Conservation (phyloP, 176 grass and related monocot genomes). For the Phoenix dactylifera region DNA sequence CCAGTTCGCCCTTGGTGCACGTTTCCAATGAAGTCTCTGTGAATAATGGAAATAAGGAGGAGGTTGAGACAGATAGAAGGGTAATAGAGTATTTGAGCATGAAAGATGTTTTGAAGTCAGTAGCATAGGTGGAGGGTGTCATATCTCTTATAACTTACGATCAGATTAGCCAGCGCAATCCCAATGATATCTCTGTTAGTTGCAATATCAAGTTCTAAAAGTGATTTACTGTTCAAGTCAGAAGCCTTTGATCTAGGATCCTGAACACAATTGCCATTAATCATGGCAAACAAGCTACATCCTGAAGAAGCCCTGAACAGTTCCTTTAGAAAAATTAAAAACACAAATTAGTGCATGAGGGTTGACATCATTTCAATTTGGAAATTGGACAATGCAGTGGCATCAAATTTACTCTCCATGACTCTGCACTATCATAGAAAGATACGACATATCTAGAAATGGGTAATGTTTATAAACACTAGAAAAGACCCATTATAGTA, state of each 20-base stretch:
- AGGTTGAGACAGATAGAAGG: background rate
- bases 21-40: slow-evolving; percentile 49
- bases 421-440: no score
- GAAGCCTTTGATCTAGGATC: slow-evolving; percentile 39
- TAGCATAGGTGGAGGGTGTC: no score
- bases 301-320: slow-evolving; percentile 43
- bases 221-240: slow-evolving; percentile 37
- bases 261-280: slow-evolving; percentile 36
- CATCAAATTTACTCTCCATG: no score
- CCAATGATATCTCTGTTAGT: slow-evolving; percentile 41
- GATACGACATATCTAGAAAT: no score
- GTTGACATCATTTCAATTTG: no score
- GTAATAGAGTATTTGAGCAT: no score
- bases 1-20: slow-evolving; percentile 29
- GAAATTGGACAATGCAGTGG: no score
- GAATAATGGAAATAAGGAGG: slow-evolving; percentile 4
- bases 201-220: slow-evolving; percentile 29
- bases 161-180: slow-evolving; percentile 39
- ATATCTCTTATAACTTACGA: slow-evolving; percentile 13
- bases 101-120: no score
- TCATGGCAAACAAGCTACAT: slow-evolving; percentile 30
- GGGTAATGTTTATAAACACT: no score
- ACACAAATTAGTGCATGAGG: no score
- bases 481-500: no score
- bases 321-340: slow-evolving; percentile 20